A percentile compares a stretch with the other conserved stretches of the same genome.
phyloP scores from a whole-genome alignment of 192 early-diverging fungal species.

The Funneliformis mosseae region DNA sequence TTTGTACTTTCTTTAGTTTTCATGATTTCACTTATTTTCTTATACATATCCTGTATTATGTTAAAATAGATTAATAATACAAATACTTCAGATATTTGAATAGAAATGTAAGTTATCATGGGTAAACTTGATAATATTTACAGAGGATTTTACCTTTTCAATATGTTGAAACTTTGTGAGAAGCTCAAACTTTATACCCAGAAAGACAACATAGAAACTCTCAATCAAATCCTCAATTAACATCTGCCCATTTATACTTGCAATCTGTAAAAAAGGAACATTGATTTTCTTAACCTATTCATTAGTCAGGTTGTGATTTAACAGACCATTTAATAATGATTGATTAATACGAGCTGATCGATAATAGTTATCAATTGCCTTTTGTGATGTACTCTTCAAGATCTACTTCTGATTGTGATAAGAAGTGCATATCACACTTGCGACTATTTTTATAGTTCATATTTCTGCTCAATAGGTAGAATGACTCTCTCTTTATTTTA shows the following conservation, averaged over 20 bases:
- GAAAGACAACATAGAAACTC: conserved; percentile 31
- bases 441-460: conserved; percentile 2
- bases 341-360: conserved; percentile 32
- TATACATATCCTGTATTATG: conserved; percentile 35
- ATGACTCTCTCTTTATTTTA: conserved; percentile 20
- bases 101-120: conserved; percentile 16
- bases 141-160: conserved; percentile 32
- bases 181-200: conserved; percentile 17
- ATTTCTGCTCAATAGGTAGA: conserved; percentile 17
- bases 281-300: conserved; percentile 22
- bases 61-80: conserved; percentile 22
- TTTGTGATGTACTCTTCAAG: conserved; percentile 32
- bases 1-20: no score
- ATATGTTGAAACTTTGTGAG: conserved; percentile 28
- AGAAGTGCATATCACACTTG: conserved; percentile 26
- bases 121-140: conserved; percentile 33
- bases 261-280: conserved; percentile 32
- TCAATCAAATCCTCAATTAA: conserved; percentile 34
- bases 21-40: conserved; percentile 18
- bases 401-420: conserved; percentile 26
- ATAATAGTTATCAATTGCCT: conserved; percentile 28
- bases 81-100: conserved; percentile 22
- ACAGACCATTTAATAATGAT: conserved; percentile 32
- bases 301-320: conserved; percentile 20
- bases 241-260: conserved; percentile 20